Conservation (phyloP, 2,329 filamentous ascomycete species). For the Fusarium nygamai region DNA sequence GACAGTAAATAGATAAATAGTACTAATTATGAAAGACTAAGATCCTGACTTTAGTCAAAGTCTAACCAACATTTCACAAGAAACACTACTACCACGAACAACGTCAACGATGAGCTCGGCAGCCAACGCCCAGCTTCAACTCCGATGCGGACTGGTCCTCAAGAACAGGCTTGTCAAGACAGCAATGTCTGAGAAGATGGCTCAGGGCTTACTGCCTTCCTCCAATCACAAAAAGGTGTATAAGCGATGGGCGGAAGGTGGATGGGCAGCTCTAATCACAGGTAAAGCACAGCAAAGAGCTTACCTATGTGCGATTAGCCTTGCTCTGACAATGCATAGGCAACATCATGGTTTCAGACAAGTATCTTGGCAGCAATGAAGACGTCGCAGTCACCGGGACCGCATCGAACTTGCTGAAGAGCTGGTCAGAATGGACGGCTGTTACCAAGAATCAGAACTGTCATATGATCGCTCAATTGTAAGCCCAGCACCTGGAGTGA, state of each 20-base stretch:
- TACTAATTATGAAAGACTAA: fast-evolving
- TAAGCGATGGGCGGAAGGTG: neutral
- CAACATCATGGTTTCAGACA: neutral
- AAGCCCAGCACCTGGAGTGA: neutral
- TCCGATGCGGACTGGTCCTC: neutral
- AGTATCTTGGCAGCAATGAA: neutral
- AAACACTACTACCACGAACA: neutral
- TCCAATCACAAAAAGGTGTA: neutral
- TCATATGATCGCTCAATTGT: neutral
- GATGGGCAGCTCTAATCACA: neutral
- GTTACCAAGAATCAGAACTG: neutral
- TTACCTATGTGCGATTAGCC: fast-evolving
- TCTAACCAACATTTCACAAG: neutral
- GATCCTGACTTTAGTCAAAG: fast-evolving
- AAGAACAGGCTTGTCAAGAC: neutral
- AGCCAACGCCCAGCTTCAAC: fast-evolving
- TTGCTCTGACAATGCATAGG: neutral
- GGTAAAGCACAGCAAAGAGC: fast-evolving
- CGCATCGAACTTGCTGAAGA: neutral
- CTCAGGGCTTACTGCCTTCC: neutral
- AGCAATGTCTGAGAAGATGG: neutral
- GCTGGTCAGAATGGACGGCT: neutral
- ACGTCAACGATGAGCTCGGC: fast-evolving
- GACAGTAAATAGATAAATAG: fast-evolving
- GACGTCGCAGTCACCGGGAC: neutral